phyloP scores from a whole-genome alignment of 2,329 filamentous ascomycete genomes.

The Ophiostoma australiae region DNA sequence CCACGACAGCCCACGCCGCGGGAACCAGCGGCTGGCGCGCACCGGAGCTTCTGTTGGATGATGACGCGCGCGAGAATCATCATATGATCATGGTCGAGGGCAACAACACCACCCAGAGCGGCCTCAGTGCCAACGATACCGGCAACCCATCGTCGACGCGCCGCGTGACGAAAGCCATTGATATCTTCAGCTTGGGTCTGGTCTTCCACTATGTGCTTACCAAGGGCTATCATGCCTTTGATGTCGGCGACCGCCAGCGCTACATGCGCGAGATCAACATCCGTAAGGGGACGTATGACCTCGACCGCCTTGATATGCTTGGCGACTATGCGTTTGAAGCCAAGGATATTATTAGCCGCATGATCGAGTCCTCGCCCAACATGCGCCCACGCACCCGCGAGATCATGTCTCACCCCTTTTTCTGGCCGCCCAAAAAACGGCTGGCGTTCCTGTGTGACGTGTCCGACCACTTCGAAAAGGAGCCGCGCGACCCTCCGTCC shows the following conservation, averaged over 20 bases:
- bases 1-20: slow-evolving; percentile 86
- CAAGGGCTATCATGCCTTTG: slow-evolving; percentile 85
- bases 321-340: slow-evolving; percentile 84
- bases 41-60: slow-evolving; percentile 81
- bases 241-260: slow-evolving; percentile 68
- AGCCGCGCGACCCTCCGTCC: slow-evolving; percentile 77
- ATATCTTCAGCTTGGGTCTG: slow-evolving; percentile 93
- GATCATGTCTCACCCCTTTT: slow-evolving; percentile 91
- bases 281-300: slow-evolving; percentile 75
- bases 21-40: slow-evolving; percentile 96
- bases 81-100: slow-evolving; percentile 37
- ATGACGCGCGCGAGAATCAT: slow-evolving; percentile 52
- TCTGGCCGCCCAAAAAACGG: slow-evolving; percentile 86
- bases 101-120: slow-evolving; percentile 51
- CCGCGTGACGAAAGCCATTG: slow-evolving; percentile 89
- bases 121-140: slow-evolving; percentile 34
- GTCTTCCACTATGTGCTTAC: slow-evolving; percentile 99
- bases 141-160: slow-evolving; percentile 59
- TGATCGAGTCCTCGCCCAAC: slow-evolving; percentile 58
- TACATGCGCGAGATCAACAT: slow-evolving; percentile 98
- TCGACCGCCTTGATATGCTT: slow-evolving; percentile 65
- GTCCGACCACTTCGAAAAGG: slow-evolving; percentile 93
- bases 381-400: slow-evolving; percentile 65
- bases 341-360: slow-evolving; percentile 75
- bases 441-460: slow-evolving; percentile 92